A percentile compares a stretch with the other conserved stretches of the same genome.
These are phyloP conservation scores for Colletotrichum theobromicola DNA, from an alignment of 2,329 filamentous ascomycete species.

Conservation along the genomic window DNA sequence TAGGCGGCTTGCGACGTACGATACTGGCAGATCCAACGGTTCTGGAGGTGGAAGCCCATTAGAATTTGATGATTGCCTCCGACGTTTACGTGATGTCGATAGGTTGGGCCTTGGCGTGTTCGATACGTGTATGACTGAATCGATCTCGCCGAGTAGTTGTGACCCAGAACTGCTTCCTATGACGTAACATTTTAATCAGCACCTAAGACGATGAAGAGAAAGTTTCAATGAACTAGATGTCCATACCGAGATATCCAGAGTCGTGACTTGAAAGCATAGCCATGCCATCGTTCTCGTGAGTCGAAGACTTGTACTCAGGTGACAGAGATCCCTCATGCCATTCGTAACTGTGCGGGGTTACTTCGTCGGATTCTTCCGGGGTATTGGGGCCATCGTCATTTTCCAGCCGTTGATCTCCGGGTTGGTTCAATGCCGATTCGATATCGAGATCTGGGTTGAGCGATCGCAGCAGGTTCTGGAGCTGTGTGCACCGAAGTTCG, in stretches of 20 bases:
- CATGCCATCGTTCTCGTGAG: not conserved
- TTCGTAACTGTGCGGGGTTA: slow-evolving; percentile 19
- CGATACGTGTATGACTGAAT: not conserved
- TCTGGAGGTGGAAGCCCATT: not conserved
- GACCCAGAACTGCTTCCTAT: slow-evolving; percentile 32
- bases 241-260: slow-evolving; percentile 29
- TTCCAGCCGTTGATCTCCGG: not conserved
- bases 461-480: slow-evolving; percentile 30
- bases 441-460: slow-evolving; percentile 32
- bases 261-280: slow-evolving; percentile 12
- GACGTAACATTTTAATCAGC: not conserved
- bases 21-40: slow-evolving; percentile 3
- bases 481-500: slow-evolving; percentile 30
- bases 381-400: not conserved
- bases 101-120: not conserved
- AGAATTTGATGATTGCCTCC: not conserved
- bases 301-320: not conserved
- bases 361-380: not conserved
- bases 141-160: slow-evolving; percentile 28
- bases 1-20: slow-evolving; percentile 26
- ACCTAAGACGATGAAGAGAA: not conserved
- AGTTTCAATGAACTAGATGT: too few species aligned
- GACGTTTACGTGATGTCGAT: not conserved
- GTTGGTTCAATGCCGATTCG: slow-evolving; percentile 18
- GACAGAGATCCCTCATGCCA: slow-evolving; percentile 25